Evolutionary conservation across 345 rosid species (phyloP).

Genomic region (Tarenaya hassleriana): DNA sequence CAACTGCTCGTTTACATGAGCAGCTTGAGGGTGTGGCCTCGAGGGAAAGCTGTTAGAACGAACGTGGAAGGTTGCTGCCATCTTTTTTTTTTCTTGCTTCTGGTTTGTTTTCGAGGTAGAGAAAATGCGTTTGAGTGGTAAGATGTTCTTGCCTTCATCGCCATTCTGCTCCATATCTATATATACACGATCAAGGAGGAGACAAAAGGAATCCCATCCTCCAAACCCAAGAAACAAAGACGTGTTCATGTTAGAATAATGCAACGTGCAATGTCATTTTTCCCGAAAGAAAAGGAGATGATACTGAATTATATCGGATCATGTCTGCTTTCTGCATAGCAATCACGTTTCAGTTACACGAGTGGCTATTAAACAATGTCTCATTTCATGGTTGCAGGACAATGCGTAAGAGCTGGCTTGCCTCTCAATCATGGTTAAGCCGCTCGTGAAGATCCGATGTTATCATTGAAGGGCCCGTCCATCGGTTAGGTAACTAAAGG

Average conservation of each 20-base stretch:
- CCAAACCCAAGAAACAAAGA: background rate
- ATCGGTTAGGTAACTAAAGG: background rate
- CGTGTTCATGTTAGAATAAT: background rate
- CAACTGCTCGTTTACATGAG: slow-evolving; percentile 28
- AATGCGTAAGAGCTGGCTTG: background rate
- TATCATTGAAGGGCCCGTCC: background rate
- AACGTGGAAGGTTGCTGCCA: slow-evolving; percentile 29
- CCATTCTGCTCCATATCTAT: background rate
- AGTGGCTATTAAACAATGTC: too few species aligned
- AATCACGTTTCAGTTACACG: background rate
- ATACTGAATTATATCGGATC: slow-evolving; percentile 11
- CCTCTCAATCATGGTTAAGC: slow-evolving; percentile 11
- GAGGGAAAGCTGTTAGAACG: slow-evolving; percentile 40
- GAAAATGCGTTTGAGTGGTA: background rate
- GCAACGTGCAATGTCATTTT: background rate
- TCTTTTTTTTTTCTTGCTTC: slow-evolving; percentile 5
- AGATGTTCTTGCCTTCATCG: slow-evolving; percentile 4
- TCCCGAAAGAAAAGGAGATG: background rate
- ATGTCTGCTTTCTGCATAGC: slow-evolving; percentile 18
- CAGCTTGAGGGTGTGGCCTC: slow-evolving; percentile 28
- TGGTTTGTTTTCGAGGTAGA: background rate
- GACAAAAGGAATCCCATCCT: too few species aligned
- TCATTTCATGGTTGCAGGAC: too few species aligned
- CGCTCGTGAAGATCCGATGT: slow-evolving; percentile 21
- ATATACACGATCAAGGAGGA: too few species aligned